These are phyloP conservation scores for Turritis glabra DNA, from an alignment of 345 rosid genomes.

Conservation along the genomic window DNA sequence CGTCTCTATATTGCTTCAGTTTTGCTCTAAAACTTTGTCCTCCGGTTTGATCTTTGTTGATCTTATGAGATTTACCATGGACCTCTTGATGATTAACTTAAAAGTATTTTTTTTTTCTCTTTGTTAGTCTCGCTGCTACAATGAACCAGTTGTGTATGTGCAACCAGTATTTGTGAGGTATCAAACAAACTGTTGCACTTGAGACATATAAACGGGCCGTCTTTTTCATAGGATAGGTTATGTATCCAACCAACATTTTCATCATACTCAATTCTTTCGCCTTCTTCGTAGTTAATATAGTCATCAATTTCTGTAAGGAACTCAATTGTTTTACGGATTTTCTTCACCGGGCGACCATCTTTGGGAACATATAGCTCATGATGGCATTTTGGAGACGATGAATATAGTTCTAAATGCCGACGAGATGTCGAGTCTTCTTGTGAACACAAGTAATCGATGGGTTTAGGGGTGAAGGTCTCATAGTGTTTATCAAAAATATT, in stretches of 20 bases:
- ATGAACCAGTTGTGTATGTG: not conserved
- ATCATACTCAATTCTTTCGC: not conserved
- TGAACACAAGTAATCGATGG: not conserved
- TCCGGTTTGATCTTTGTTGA: not conserved
- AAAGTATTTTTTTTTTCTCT: not conserved
- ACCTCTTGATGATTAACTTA: not conserved
- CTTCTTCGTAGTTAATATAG: not conserved
- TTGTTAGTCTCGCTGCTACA: not conserved
- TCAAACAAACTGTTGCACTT: slow-evolving; percentile 1
- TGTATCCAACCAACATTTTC: not conserved
- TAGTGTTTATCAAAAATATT: not conserved
- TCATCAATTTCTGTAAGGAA: not conserved
- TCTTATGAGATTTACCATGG: not conserved
- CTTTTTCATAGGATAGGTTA: not conserved
- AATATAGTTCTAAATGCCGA: no score
- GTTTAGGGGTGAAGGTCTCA: not conserved
- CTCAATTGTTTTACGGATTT: not conserved
- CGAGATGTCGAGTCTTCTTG: not conserved
- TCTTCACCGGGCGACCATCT: not conserved
- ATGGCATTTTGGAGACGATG: not conserved
- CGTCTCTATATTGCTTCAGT: not conserved
- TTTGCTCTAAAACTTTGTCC: not conserved
- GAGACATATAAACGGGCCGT: slow-evolving; percentile 8
- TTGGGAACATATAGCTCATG: not conserved
- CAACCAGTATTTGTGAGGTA: not conserved